These are phyloP conservation scores for Boletus smithii DNA, from an alignment of 1,284 basidiomycete species.

Conservation along the genomic window DNA sequence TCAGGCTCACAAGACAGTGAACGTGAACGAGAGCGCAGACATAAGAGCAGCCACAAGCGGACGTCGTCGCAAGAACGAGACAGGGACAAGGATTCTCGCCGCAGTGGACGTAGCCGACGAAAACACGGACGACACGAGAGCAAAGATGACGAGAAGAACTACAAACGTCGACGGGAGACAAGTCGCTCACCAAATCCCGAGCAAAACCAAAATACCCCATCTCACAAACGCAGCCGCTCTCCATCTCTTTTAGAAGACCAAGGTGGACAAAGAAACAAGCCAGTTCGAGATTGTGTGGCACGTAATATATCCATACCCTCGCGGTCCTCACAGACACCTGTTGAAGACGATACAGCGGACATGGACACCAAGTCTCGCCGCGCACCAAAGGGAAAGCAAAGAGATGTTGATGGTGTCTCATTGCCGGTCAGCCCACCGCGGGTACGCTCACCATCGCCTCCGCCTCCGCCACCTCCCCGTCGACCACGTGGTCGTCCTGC, in stretches of 20 bases:
- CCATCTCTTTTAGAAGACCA: constrained; percentile 16
- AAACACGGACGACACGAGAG: constrained; percentile 24
- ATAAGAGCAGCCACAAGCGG: constrained; percentile 16
- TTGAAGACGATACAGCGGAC: constrained; percentile 21
- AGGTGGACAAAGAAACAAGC: constrained; percentile 5
- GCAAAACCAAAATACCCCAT: not conserved
- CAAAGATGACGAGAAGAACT: constrained; percentile 17
- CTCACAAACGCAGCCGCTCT: constrained; percentile 17
- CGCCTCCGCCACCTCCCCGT: constrained; percentile 22
- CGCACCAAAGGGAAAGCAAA: constrained; percentile 36
- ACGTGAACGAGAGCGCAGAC: constrained; percentile 17
- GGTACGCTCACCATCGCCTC: constrained; percentile 19
- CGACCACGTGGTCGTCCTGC: constrained; percentile 29
- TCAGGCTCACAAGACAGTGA: constrained; percentile 23
- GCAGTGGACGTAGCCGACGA: constrained; percentile 21
- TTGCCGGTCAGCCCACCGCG: constrained; percentile 14
- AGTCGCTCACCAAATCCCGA: constrained; percentile 18
- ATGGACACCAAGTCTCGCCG: constrained; percentile 12
- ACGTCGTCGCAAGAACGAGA: constrained; percentile 15
- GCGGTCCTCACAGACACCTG: constrained; percentile 24
- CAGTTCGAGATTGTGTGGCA: constrained; percentile 15
- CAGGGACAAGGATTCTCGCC: constrained; percentile 12
- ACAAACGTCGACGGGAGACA: constrained; percentile 22
- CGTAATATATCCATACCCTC: constrained; percentile 27
- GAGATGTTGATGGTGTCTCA: constrained; percentile 13